Conservation (phyloP, 2,329 filamentous ascomycete species). For the Pseudogymnoascus sp. region DNA sequence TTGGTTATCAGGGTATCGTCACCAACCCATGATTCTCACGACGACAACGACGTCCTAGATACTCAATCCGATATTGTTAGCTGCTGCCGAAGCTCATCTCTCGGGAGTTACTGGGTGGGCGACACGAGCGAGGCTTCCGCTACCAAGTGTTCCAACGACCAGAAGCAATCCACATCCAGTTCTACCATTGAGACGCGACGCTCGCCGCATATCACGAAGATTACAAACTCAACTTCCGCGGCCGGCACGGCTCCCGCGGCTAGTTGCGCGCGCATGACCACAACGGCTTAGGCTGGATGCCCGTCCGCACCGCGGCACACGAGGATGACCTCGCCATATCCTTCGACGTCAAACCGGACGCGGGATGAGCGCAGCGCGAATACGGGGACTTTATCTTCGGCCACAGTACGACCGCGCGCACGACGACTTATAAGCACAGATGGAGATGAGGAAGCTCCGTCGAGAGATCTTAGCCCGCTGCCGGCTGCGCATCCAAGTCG, state of each 20-base stretch:
- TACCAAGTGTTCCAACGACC: not conserved
- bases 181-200: not conserved
- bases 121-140: not conserved
- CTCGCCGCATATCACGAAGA: not conserved
- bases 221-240: not conserved
- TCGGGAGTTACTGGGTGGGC: not conserved
- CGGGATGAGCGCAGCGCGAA: constrained; percentile 4
- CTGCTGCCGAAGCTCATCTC: not conserved
- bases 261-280: constrained; percentile 4
- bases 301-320: not conserved
- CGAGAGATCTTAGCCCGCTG: constrained; percentile 42
- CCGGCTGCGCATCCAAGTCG: constrained; percentile 34
- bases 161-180: not conserved
- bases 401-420: constrained; percentile 24
- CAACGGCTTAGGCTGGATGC: not conserved
- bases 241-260: constrained; percentile 1
- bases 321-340: constrained; percentile 12
- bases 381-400: constrained; percentile 14
- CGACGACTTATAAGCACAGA: constrained; percentile 22
- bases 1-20: constrained; percentile 7
- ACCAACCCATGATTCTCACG: constrained; percentile 3
- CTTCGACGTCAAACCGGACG: constrained; percentile 4
- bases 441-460: constrained; percentile 28
- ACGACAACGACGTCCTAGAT: not conserved
- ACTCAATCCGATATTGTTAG: not conserved